Evolutionary conservation across 176 grass and related monocot genomes (phyloP).

Genomic region (Lolium perenne): DNA sequence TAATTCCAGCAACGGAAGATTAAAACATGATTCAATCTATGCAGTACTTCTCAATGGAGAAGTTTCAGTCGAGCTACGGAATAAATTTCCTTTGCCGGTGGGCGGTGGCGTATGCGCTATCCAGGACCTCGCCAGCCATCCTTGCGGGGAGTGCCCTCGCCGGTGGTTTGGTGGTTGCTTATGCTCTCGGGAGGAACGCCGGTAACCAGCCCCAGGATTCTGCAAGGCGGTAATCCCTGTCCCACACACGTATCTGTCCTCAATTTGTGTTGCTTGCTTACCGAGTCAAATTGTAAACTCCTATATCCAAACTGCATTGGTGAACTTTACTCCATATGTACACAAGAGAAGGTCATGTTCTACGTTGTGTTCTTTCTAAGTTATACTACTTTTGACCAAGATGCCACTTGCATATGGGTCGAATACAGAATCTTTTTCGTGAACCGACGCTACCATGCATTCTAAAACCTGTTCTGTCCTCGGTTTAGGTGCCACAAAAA

Average conservation of each 20-base stretch:
- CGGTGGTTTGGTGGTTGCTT: constrained; percentile 49
- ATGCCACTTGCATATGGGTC: background rate
- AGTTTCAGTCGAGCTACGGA: constrained; percentile 63
- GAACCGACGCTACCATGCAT: background rate
- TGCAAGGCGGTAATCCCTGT: background rate
- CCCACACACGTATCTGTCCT: too few species aligned
- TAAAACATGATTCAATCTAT: constrained; percentile 1
- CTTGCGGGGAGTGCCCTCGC: constrained; percentile 52
- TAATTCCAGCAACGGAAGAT: background rate
- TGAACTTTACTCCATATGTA: constrained; percentile 4
- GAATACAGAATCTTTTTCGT: background rate
- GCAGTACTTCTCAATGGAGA: constrained; percentile 63
- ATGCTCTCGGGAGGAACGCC: constrained; percentile 45
- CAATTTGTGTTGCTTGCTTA: background rate
- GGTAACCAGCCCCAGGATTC: background rate
- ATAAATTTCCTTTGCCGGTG: constrained; percentile 53
- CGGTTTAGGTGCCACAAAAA: background rate
- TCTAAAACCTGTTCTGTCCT: background rate
- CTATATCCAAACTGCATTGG: background rate
- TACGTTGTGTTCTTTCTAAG: background rate
- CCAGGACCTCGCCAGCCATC: constrained; percentile 29
- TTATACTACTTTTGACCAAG: background rate
- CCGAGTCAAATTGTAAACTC: constrained; percentile 3
- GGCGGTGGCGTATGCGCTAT: constrained; percentile 45
- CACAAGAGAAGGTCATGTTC: background rate